Conservation (phyloP, 2,329 filamentous ascomycete species). For the Colletotrichum liriopes region DNA sequence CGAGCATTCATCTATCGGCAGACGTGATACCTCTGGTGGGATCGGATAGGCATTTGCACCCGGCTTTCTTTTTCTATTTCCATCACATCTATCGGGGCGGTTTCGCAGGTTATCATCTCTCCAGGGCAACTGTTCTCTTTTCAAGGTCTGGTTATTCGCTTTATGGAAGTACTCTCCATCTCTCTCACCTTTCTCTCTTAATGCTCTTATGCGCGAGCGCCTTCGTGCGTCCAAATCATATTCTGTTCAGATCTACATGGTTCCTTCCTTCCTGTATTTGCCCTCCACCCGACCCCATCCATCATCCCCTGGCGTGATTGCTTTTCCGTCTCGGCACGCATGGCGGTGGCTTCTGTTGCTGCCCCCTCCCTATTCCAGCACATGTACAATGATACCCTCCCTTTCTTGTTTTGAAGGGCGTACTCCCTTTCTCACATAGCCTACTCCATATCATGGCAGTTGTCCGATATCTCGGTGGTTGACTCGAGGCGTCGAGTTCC, state of each 20-base stretch:
- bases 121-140: conserved; percentile 6
- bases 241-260: not conserved
- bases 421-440: not conserved
- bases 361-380: conserved; percentile 5
- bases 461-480: not conserved
- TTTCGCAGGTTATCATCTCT: conserved; percentile 14
- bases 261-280: conserved; percentile 6
- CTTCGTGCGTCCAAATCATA: conserved; percentile 3
- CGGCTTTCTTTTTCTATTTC: conserved; percentile 17
- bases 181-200: conserved; percentile 14
- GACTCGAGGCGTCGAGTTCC: not conserved
- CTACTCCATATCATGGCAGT: not conserved
- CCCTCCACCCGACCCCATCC: not conserved
- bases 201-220: conserved; percentile 13
- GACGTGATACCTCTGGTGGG: conserved; percentile 43
- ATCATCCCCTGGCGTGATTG: conserved; percentile 5
- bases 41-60: conserved; percentile 43
- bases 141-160: not conserved
- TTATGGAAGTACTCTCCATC: not conserved
- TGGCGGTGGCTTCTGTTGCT: not conserved
- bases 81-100: conserved; percentile 3
- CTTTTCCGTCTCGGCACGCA: conserved; percentile 3
- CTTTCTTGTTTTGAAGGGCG: not conserved
- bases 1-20: conserved; percentile 44
- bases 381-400: conserved; percentile 43